Evolutionary conservation across 2,329 filamentous ascomycete species (phyloP), one percentile per base, ranked within the genome.

Genomic region (Nigrospora sphaerica): DNA sequence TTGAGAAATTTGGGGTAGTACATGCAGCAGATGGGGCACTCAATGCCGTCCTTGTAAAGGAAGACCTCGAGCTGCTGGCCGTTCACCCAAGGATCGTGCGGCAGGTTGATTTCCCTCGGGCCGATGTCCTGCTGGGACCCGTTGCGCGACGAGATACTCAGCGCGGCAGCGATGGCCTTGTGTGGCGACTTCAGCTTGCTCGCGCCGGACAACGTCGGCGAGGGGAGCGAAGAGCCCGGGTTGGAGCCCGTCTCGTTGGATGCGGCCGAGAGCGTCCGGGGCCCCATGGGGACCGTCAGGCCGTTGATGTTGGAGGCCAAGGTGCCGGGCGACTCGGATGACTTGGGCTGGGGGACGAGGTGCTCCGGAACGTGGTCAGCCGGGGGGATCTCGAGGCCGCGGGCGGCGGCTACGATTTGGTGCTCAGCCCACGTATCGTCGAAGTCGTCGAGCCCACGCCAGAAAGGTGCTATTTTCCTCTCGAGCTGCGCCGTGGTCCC

Each of bases 11-110:
- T 90, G 1, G 93, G 93, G 55, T 97, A 98, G 57, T 90, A 95
- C 45, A 97, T 74, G 63, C 97, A 95, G 71, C 93, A 98, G 51
- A 98, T 95, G 6, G 93, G 92, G 58, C 93, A 98, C 62, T 98
- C 93, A 7, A 74, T 71, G 4, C 89, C 85, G 54, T 95, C 83
- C 63, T 95, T 95, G 73, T 98, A 98, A 2, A 98, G 71, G 54
- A 88, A 92, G 1, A 91, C 92, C 66, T 97, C 93, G 39, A 97
- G 75, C 1, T 87, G 86, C 56, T 95, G 89, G n/a, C 93, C 92
- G 56, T 97, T 95, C 39, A 97, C 87, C 57, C 86, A 92, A 0
- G 88, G 87, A 55, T 96, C 90, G 50, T 83, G 76, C 0, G 90
- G 85, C 3, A 96, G 72, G 48, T 82, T 74, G n/a, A 91, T 70